Percentiles rank a stretch among this genome's conserved stretches.
Evolutionary conservation across 208 protist genomes (phyloP).

Genomic region (Trypanosoma theileri): DNA sequence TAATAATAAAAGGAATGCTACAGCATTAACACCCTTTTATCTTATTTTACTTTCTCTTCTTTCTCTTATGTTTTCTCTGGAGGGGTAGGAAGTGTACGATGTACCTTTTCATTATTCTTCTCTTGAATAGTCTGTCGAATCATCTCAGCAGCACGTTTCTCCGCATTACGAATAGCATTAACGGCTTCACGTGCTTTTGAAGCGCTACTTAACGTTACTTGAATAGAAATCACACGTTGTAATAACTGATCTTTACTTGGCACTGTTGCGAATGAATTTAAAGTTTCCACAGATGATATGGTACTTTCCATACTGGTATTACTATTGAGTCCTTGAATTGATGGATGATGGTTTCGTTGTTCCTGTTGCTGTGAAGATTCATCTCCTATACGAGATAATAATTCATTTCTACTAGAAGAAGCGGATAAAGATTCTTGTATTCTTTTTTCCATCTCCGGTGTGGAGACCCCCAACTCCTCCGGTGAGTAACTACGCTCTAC

Average conservation of each 20-base stretch:
- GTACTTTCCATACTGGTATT: background rate
- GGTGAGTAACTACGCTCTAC: constrained; percentile 47
- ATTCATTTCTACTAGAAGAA: constrained; percentile 22
- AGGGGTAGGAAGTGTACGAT: constrained; percentile 4
- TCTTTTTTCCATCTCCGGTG: constrained; percentile 30
- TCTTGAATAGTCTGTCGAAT: constrained; percentile 21
- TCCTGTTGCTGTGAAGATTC: too few relatives aligned
- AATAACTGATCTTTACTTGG: constrained; percentile 12
- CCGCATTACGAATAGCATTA: constrained; percentile 16
- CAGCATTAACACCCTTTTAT: background rate
- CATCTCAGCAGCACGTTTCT: constrained; percentile 20
- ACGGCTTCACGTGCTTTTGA: constrained; percentile 16
- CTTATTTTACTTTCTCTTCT: background rate
- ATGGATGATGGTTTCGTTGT: too few relatives aligned
- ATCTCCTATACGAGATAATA: background rate
- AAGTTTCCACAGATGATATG: background rate
- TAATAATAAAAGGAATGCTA: constrained; percentile 12
- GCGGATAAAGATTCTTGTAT: constrained; percentile 34
- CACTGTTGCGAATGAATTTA: background rate
- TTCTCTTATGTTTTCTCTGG: background rate
- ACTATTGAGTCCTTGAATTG: background rate
- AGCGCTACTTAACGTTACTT: constrained; percentile 17
- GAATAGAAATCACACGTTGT: constrained; percentile 7
- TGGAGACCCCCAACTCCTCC: constrained; percentile 54
- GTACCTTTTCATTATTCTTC: background rate